Evolutionary conservation across 257 asterid species (phyloP), one percentile per base, ranked within the genome.

Genomic region (Solanum tarapatanum): DNA sequence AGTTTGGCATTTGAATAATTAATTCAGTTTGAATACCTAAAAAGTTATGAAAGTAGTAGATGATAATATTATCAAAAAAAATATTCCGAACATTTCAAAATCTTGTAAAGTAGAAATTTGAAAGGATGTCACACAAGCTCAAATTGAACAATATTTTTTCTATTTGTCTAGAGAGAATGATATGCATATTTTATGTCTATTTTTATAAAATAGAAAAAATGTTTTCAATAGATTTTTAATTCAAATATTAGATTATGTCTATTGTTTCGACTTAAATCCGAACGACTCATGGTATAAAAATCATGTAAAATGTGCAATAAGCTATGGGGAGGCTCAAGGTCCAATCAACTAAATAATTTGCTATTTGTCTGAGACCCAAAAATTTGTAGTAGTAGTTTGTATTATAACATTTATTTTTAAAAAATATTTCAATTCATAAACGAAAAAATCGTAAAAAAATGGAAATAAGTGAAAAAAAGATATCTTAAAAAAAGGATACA

Each of bases 181-280:
- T 43, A 43, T 43, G 48, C 48, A 43, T 3, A 43, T 43, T 43
- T 43, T 43, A 43, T 16, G 2, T 43, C 17, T 45, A 45, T 45
- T 45, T 48, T 48, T 2, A 0, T 2, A 48, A 24, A 26, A 1
- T 62, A 62, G 1, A 62, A 58, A 14, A 55, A 7, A 0, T 58
- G 2, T 58, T 58, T 6, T 6, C 0, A 1, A 19, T 58, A 58
- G 0, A 58, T 58, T 58, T 19, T 55, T 0, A 1, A 51, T 0
- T 51, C 1, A 51, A 16, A 16, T 51, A 55, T 55, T 55, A 7
- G 0, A 17, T 55, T 17, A 6, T 1, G 24, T 55, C 0, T 55
- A 0, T 55, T 7, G 3, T 16, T 0, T 5, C 8, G 8, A 51
- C 0, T 51, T 2, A 16, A 48, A 43, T 36, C 9, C 2, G 41